Conservation (phyloP, 164 flowering plant genomes). For the Annona squamosa region DNA sequence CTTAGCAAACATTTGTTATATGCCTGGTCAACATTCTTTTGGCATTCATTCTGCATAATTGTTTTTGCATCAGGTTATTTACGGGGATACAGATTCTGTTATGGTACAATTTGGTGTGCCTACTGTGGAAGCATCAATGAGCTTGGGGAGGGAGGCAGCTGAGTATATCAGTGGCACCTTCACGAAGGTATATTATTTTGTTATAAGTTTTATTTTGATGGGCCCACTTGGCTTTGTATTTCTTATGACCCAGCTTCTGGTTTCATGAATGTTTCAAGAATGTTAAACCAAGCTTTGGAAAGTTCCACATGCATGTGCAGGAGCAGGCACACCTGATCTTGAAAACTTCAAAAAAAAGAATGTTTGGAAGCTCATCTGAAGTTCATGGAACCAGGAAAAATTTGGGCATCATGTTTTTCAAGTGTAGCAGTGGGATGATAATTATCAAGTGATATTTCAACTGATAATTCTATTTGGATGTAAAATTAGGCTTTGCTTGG, state of each 20-base stretch:
- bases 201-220: background rate
- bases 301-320: too few relatives aligned
- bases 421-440: too few relatives aligned
- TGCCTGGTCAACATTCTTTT: background rate
- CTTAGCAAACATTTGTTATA: background rate
- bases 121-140: conserved; percentile 81
- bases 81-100: conserved; percentile 99
- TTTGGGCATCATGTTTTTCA: too few relatives aligned
- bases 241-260: background rate
- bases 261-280: too few relatives aligned
- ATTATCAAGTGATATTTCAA: too few relatives aligned
- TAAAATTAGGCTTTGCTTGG: background rate
- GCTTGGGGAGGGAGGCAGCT: conserved; percentile 93
- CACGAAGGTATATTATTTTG: conserved; percentile 43
- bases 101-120: conserved; percentile 97
- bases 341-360: too few relatives aligned
- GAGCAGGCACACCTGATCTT: too few relatives aligned
- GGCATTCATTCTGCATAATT: background rate
- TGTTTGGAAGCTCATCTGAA: too few relatives aligned
- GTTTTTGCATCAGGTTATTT: conserved; percentile 54
- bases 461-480: too few relatives aligned
- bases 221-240: background rate
- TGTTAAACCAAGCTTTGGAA: too few relatives aligned
- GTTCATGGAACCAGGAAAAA: too few relatives aligned
- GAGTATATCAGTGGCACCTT: conserved; percentile 84